Conservation (phyloP, 108 stramenopile species). For the Nannochloropsis gaditana region DNA sequence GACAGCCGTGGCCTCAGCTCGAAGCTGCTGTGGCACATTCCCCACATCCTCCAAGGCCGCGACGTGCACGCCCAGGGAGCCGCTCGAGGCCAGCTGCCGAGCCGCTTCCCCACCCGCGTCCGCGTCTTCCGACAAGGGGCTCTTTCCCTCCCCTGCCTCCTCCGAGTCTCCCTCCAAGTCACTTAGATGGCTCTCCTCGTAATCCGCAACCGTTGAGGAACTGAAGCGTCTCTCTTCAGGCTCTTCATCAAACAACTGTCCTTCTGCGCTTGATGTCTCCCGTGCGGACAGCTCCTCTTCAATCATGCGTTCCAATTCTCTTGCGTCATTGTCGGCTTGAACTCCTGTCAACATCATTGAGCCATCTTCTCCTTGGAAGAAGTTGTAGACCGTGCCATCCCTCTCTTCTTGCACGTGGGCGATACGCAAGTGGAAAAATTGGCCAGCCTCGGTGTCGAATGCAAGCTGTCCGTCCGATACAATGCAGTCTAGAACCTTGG, state of each 20-base stretch:
- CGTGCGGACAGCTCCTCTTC: constrained; percentile 3
- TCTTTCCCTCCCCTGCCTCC: not conserved
- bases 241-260: not conserved
- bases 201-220: not conserved
- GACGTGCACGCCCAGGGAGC: not conserved
- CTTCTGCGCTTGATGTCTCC: not conserved
- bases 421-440: not conserved
- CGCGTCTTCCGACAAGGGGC: not conserved
- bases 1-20: not conserved
- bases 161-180: not conserved
- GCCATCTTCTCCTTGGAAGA: not conserved
- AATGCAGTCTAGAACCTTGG: constrained; percentile 15
- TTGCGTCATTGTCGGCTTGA: not conserved
- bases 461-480: constrained; percentile 3
- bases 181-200: not conserved
- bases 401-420: constrained; percentile 8
- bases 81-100: not conserved
- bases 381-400: constrained; percentile 14
- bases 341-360: not conserved
- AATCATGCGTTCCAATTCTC: constrained; percentile 18
- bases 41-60: constrained; percentile 8
- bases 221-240: not conserved
- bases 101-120: constrained; percentile 15
- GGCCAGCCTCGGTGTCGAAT: not conserved
- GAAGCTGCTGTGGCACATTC: not conserved